Evolutionary conservation across 371 early-diverging fungal genomes (phyloP).

Genomic region (Lichtheimia hyalospora): DNA sequence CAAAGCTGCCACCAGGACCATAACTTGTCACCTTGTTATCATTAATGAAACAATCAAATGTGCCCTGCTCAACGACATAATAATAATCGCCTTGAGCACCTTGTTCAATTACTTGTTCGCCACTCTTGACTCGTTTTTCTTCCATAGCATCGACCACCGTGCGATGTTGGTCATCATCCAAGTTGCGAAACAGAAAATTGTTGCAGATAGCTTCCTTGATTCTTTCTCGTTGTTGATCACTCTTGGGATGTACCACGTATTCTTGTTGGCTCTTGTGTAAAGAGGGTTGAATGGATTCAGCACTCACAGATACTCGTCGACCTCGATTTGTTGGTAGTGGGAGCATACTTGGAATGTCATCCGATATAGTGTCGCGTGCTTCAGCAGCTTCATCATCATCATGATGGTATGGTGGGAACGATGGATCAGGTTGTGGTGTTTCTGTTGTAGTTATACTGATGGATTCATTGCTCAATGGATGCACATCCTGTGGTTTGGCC

Average conservation of each 20-base stretch:
- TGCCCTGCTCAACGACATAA: conserved; percentile 96
- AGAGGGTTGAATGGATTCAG: conserved; percentile 94
- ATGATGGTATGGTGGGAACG: conserved; percentile 4
- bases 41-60: conserved; percentile 88
- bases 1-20: conserved; percentile 75
- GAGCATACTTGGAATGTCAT: conserved; percentile 20
- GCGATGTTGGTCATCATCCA: conserved; percentile 94
- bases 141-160: conserved; percentile 97
- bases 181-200: conserved; percentile 90
- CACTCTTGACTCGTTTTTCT: conserved; percentile 76
- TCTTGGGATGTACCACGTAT: conserved; percentile 86
- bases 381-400: conserved; percentile 35
- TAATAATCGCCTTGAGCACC: conserved; percentile 97
- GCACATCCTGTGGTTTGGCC: neutral
- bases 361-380: conserved; percentile 25
- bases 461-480: conserved; percentile 6
- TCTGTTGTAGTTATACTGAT: neutral
- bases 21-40: conserved; percentile 67
- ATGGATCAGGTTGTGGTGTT: neutral
- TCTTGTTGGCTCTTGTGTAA: conserved; percentile 55
- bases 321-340: conserved; percentile 73
- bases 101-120: conserved; percentile 88
- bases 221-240: conserved; percentile 77
- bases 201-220: conserved; percentile 78
- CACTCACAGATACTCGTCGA: conserved; percentile 94